Evolutionary conservation across 2,329 filamentous ascomycete species (phyloP).

Genomic region (Sporothrix variecibatus): DNA sequence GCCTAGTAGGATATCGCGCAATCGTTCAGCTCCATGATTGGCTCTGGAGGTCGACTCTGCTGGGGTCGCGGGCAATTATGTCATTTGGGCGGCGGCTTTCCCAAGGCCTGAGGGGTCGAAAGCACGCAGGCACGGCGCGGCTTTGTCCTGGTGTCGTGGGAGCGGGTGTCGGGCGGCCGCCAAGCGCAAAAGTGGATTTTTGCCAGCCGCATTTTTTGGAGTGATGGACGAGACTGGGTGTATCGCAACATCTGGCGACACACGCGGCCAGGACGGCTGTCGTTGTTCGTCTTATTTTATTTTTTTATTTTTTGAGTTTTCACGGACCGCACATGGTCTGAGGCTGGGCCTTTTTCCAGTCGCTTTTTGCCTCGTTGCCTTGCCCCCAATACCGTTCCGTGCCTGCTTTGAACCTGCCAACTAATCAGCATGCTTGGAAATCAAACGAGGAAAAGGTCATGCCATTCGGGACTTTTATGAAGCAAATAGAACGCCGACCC

Average conservation of each 20-base stretch:
- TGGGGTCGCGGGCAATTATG: conserved; percentile 28
- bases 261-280: conserved; percentile 11
- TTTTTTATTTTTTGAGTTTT: background rate
- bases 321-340: background rate
- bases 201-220: background rate
- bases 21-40: conserved; percentile 28
- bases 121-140: background rate
- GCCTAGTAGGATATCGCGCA: conserved; percentile 32
- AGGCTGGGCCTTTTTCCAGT: background rate
- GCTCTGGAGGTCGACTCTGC: background rate
- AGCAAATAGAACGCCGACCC: background rate
- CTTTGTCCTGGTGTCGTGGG: background rate
- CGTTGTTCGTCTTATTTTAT: background rate
- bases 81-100: conserved; percentile 29
- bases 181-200: background rate
- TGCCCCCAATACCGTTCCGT: background rate
- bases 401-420: background rate
- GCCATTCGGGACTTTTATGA: background rate
- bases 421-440: conserved; percentile 15
- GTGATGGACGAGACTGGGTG: background rate
- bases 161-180: conserved; percentile 26
- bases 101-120: background rate
- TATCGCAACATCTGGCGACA: background rate
- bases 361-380: background rate
- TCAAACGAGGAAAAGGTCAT: background rate